Conservation (phyloP, 352 stramenopile genomes). For the Phytopythium montanum region DNA sequence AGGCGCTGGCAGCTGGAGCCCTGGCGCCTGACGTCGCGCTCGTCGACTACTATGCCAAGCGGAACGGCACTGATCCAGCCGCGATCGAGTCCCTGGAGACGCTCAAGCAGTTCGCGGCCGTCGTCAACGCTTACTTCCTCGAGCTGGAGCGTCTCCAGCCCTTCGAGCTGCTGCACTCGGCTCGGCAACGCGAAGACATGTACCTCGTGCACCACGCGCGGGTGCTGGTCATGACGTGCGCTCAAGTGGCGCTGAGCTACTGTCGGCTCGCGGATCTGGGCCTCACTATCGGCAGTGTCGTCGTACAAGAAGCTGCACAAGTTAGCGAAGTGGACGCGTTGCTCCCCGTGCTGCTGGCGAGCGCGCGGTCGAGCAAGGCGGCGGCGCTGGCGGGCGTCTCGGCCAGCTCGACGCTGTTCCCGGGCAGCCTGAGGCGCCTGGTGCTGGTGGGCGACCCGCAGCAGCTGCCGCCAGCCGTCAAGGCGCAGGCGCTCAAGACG, state of each 20-base stretch:
- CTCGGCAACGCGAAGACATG: slow-evolving; percentile 90
- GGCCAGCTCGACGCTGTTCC: slow-evolving; percentile 1
- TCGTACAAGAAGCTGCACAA: slow-evolving; percentile 96
- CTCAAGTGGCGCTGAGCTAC: slow-evolving; percentile 90
- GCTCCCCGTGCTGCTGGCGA: slow-evolving; percentile 90
- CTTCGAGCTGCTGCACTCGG: slow-evolving; percentile 94
- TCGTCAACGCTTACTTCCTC: slow-evolving; percentile 89
- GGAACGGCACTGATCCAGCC: slow-evolving; percentile 19
- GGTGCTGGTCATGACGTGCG: slow-evolving; percentile 96
- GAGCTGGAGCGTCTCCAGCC: slow-evolving; percentile 91
- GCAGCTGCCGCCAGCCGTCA: slow-evolving; percentile 91
- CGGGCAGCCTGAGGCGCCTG: slow-evolving; percentile 86
- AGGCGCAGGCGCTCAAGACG: slow-evolving; percentile 82
- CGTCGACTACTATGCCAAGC: slow-evolving; percentile 35
- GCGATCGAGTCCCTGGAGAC: background rate
- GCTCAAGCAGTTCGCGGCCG: slow-evolving; percentile 46
- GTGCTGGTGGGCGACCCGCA: slow-evolving; percentile 94
- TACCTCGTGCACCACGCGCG: slow-evolving; percentile 94
- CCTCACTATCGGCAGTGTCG: slow-evolving; percentile 79
- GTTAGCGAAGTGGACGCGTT: slow-evolving; percentile 94
- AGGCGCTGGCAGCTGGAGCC: slow-evolving; percentile 10
- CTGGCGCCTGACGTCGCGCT: slow-evolving; percentile 20
- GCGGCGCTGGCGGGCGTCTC: slow-evolving; percentile 4
- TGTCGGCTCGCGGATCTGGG: slow-evolving; percentile 83
- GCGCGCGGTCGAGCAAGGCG: slow-evolving; percentile 10